Conservation (phyloP, 345 rosid genomes). For the Melastoma malabathricum region DNA sequence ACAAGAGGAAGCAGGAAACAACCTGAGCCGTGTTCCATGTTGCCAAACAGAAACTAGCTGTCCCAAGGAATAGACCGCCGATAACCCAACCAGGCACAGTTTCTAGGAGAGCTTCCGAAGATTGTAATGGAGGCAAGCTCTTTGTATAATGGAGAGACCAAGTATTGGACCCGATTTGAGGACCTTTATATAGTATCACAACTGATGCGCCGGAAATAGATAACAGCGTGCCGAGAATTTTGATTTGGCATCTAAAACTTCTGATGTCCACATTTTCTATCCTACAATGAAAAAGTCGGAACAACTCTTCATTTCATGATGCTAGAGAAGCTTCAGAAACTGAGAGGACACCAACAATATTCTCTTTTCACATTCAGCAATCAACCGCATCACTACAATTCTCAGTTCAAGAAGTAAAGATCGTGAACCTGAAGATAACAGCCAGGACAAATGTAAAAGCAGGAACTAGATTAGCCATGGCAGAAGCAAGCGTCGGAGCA, state of each 20-base stretch:
- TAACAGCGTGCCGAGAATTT: constrained; percentile 26
- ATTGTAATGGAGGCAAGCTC: constrained; percentile 2
- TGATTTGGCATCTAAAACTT: constrained; percentile 28
- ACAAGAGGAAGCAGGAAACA: constrained; percentile 1
- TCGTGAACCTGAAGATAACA: constrained; percentile 36
- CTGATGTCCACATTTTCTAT: constrained; percentile 38
- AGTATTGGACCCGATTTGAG: constrained; percentile 8
- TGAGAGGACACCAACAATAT: neutral
- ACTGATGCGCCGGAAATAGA: constrained; percentile 34
- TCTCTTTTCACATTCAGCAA: neutral
- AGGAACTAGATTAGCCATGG: constrained; percentile 30
- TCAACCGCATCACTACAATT: neutral
- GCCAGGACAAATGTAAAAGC: constrained; percentile 53
- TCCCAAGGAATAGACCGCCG: constrained; percentile 30
- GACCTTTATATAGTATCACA: constrained; percentile 35
- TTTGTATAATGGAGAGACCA: neutral
- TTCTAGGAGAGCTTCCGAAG: constrained; percentile 1
- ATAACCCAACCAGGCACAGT: constrained; percentile 24
- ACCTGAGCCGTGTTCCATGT: constrained; percentile 27
- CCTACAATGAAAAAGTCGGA: constrained; percentile 11
- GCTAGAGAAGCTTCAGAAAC: neutral
- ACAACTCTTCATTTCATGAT: too few species aligned
- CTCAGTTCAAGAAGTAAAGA: neutral
- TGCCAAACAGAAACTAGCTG: constrained; percentile 23
- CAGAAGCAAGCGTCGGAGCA: constrained; percentile 46